Percentiles rank a stretch among this genome's conserved stretches.
Evolutionary conservation across 164 flowering plant species (phyloP).

Genomic region (Umbellularia californica): DNA sequence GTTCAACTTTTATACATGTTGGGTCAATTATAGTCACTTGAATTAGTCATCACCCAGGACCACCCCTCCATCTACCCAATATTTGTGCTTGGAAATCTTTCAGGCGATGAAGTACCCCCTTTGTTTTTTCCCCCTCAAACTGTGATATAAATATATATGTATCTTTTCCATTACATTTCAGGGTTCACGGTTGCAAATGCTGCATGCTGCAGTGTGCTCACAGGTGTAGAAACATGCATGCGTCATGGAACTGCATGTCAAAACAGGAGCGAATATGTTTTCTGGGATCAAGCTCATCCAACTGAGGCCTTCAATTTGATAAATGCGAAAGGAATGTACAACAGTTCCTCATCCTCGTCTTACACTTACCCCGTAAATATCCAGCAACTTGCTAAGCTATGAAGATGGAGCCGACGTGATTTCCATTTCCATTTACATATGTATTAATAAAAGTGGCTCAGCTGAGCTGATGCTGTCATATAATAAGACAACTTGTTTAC

Average conservation of each 20-base stretch:
- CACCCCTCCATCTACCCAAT: too few species aligned
- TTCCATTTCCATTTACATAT: too few species aligned
- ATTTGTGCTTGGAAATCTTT: too few species aligned
- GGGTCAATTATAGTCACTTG: too few species aligned
- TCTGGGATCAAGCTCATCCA: neutral
- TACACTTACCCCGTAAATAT: neutral
- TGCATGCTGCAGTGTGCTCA: neutral
- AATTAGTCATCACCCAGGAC: too few species aligned
- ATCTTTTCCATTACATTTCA: neutral
- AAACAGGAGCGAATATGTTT: neutral
- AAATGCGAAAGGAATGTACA: neutral
- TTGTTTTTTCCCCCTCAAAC: too few species aligned
- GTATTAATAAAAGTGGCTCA: too few species aligned
- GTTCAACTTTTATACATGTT: too few species aligned
- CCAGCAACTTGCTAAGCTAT: neutral
- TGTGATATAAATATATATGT: too few species aligned
- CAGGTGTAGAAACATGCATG: neutral
- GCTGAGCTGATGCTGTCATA: too few species aligned
- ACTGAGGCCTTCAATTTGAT: neutral
- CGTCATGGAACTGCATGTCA: neutral
- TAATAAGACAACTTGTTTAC: too few species aligned
- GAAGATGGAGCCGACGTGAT: neutral
- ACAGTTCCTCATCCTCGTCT: neutral
- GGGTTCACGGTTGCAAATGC: neutral
- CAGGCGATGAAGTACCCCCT: too few species aligned